Base-by-base conservation (phyloP, 805 yeast species). In the Cyberlindnera xishuangbannaensis region DNA sequence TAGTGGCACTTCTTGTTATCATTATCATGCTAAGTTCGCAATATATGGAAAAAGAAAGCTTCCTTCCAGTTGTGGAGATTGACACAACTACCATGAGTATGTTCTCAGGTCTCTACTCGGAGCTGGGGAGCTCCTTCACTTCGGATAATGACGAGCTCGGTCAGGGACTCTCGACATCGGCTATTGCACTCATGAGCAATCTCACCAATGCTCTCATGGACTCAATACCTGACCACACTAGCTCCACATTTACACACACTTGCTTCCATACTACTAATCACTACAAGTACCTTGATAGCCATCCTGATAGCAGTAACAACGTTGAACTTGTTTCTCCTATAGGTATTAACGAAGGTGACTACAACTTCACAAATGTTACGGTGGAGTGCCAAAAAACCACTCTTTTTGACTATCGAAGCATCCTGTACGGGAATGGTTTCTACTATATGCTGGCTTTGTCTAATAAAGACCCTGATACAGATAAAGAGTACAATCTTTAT, bases 61-160 rank as follows among this genome's bases (percentile, higher is more conserved):
- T 24, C 16, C 25, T 47, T 25, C 40, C 45, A 4, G 40, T 48
- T 9, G 43, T 49, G 14, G 47, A 64, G 25, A 55, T 77, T 24
- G 67, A 69, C 44, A 73, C 76, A 37, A 62, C 70, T 4, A 77
- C 71, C 43, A 52, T 66, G 6, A 75, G 73, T 39, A 70, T 77
- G 14, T 67, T 77, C 1, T 45, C 56, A 14, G 83, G 83, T 1
- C 51, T 77, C 7, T 76, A 72, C 44, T 51, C 16, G 59, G 69
- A 5, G 51, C 71, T 34, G 51, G 72, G 28, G 48, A 43, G 50
- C 22, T 38, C 44, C 4, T 51, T 48, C 18, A 50, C 50, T 2
- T 44, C 52, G 12, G 60, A 57, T 3, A 33, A 27, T 16, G 34
- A 73, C 18, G 55, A 22, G 15, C 25, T 35, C 9, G 35, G 34